These are phyloP conservation scores for Boletales sp. DNA, from an alignment of 768 basidiomycete genomes.

Conservation along the genomic window DNA sequence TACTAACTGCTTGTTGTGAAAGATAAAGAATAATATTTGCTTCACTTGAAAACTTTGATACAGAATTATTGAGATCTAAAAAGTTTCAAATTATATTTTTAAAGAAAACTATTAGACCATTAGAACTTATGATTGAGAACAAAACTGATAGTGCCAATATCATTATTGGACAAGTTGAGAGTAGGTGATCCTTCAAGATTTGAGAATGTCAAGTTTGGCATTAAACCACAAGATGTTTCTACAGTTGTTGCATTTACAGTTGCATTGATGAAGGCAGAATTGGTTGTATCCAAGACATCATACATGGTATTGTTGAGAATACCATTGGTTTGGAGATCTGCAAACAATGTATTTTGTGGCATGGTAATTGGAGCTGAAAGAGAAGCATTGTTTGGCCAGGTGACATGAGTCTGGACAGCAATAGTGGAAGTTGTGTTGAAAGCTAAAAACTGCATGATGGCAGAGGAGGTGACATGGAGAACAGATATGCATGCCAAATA, in stretches of 20 bases:
- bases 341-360: neutral
- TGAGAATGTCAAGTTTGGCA: conserved; percentile 4
- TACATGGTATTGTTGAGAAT: conserved; percentile 10
- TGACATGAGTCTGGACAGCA: neutral
- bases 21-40: neutral
- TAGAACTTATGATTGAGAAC: neutral
- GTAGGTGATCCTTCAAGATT: neutral
- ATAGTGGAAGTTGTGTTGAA: conserved; percentile 4
- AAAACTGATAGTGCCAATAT: neutral
- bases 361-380: neutral
- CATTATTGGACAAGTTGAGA: neutral
- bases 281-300: neutral
- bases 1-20: neutral
- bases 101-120: no score
- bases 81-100: neutral
- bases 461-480: conserved; percentile 19
- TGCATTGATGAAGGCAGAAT: neutral
- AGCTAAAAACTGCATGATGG: conserved; percentile 18
- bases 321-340: conserved; percentile 3
- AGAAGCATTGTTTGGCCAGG: conserved; percentile 6
- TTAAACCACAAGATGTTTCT: conserved; percentile 3
- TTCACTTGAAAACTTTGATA: neutral
- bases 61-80: neutral
- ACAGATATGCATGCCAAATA: conserved; percentile 18
- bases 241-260: conserved; percentile 13